phyloP scores from a whole-genome alignment of 495 filamentous ascomycete genomes.

The Xanthoparmelia taractica region DNA sequence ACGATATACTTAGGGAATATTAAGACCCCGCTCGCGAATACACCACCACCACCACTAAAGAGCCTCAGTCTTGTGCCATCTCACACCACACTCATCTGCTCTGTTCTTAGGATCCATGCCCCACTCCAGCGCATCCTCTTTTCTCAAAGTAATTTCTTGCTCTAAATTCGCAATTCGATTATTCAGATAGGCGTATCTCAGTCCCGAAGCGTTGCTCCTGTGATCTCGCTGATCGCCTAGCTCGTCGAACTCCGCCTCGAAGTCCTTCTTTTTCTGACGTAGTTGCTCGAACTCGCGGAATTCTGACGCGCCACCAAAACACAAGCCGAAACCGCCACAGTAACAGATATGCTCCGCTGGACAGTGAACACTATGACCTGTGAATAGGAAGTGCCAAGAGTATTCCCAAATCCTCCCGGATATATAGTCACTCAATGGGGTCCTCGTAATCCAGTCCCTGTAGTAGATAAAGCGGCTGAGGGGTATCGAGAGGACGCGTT shows the following conservation, averaged over 20 bases:
- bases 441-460: conserved; percentile 62
- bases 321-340: conserved; percentile 70
- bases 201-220: not conserved
- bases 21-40: too few species aligned
- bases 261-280: conserved; percentile 33
- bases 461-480: conserved; percentile 52
- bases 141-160: conserved; percentile 32
- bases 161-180: conserved; percentile 27
- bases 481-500: conserved; percentile 50
- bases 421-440: conserved; percentile 55
- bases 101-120: conserved; percentile 46
- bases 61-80: conserved; percentile 46
- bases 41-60: too few species aligned
- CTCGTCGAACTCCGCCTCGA: conserved; percentile 43
- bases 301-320: conserved; percentile 55
- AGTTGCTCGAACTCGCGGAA: conserved; percentile 44
- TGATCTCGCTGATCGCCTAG: conserved; percentile 23
- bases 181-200: conserved; percentile 4
- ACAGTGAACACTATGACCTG: conserved; percentile 49
- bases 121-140: conserved; percentile 38
- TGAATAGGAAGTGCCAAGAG: conserved; percentile 66
- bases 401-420: conserved; percentile 71
- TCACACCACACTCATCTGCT: conserved; percentile 45
- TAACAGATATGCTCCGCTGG: conserved; percentile 62
- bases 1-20: too few species aligned